Evolutionary conservation across 169 alveolate genomes (phyloP), one percentile per base, ranked within the genome.

Genomic region (Plasmodium relictum): DNA sequence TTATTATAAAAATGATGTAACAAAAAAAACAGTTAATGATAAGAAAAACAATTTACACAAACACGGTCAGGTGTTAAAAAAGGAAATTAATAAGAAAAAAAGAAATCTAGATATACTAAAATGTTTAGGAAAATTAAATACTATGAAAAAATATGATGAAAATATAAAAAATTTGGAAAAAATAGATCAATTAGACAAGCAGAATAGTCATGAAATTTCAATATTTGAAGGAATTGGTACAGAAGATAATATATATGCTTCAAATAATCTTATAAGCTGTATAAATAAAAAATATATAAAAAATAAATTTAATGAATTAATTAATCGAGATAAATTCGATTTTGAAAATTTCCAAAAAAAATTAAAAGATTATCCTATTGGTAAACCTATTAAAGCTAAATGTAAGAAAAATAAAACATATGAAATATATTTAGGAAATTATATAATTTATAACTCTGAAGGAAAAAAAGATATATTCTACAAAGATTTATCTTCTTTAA

Each of bases 331-430:
- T 6, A 18, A 56, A 18, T 14, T 56, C 0, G 2, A 14, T 18
- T 4, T 56, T 56, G 39, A 56, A 16, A 10, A 56, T 9, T 56
- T 56, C 12, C 8, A 56, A 16, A 7, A 9, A 56, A 56, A 56
- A 14, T 56, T 4, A 1, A 56, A 56, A 56, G 66, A 1, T 56
- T 56, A 6, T 56, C 1, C 20, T 6, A 18, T 56, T 16, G 66
- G 1, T 56, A 14, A 14, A 22, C 66, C 2, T 4, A 0, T 1
- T 16, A 56, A 56, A 56, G 9, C 2, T 56, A 56, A 65, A 31
- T 14, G 6, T 14, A 65, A 65, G 37, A 65, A 65, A 26, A 65
- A 37, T 39, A 65, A 65, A 39, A 65, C 73, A 26, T 41, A 31
- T 31, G 73, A 65, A 65, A 10, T 65, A 37, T 65, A 37, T 65